These are phyloP conservation scores for Saccharomyces hybrid DNA, from an alignment of 1,139 yeast species.

Conservation along the genomic window DNA sequence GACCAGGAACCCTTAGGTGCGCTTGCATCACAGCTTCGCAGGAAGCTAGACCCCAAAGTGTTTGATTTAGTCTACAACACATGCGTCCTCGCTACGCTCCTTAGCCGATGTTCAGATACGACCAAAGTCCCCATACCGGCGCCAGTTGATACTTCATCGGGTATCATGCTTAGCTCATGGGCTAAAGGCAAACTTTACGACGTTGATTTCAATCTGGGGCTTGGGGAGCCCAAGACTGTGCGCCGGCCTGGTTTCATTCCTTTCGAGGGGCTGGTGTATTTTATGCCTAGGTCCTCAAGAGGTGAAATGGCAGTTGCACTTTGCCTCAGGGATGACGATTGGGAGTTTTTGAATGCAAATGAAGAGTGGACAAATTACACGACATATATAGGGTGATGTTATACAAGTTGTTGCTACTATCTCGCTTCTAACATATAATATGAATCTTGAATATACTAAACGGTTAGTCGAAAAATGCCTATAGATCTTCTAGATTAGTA, in stretches of 20 bases:
- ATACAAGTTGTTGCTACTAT: neutral
- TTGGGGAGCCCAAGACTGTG: neutral
- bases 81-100: neutral
- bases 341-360: neutral
- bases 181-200: neutral
- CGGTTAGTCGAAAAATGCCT: neutral
- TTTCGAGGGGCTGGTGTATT: neutral
- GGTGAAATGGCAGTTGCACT: neutral
- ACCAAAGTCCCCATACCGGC: neutral
- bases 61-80: neutral
- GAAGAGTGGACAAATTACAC: neutral
- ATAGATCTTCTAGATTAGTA: too few species aligned
- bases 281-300: neutral
- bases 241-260: neutral
- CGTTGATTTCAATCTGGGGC: neutral
- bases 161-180: neutral
- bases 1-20: neutral
- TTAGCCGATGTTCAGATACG: neutral
- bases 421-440: too few species aligned
- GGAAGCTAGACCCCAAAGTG: neutral
- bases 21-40: neutral
- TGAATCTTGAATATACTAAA: neutral
- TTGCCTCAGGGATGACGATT: neutral
- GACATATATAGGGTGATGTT: neutral
- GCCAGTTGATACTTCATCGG: neutral